Conservation (phyloP, 129 eudicot genomes). For the Glebionis coronaria region DNA sequence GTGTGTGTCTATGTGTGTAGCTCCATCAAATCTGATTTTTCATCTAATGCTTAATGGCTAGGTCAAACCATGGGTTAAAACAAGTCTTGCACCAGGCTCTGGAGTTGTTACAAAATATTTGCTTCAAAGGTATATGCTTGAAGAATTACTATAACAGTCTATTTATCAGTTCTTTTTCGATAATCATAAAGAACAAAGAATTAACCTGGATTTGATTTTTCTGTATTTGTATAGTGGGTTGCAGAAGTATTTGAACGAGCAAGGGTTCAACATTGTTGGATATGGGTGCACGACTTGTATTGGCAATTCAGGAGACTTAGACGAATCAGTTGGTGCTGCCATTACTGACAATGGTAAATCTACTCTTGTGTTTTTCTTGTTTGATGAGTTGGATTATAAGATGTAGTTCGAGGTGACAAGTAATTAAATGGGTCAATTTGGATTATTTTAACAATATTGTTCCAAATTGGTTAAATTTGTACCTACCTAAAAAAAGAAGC, state of each 20-base stretch:
- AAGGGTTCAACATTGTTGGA: constrained; percentile 90
- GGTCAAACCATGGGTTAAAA: constrained; percentile 96
- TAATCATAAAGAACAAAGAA: not conserved
- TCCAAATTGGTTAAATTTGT: not conserved
- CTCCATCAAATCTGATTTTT: constrained; percentile 8
- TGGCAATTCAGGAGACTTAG: constrained; percentile 89
- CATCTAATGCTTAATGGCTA: constrained; percentile 27
- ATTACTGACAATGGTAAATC: constrained; percentile 71
- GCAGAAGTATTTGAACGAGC: constrained; percentile 70
- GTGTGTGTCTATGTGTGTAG: too few species aligned
- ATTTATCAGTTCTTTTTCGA: not conserved
- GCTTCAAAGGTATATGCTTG: constrained; percentile 55
- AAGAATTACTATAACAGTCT: not conserved
- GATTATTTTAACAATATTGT: not conserved
- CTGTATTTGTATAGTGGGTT: constrained; percentile 55
- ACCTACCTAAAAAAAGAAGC: not conserved
- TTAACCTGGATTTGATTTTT: not conserved
- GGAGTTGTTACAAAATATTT: constrained; percentile 91
- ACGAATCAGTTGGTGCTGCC: constrained; percentile 75
- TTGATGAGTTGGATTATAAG: constrained; percentile 8
- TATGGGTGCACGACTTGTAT: constrained; percentile 95
- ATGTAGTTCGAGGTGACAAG: not conserved
- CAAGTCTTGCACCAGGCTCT: constrained; percentile 96
- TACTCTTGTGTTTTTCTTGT: not conserved
- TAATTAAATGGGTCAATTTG: constrained; percentile 6